Evolutionary conservation across 176 grass and related monocot species (phyloP), one percentile per base, ranked within the genome.

Genomic region (Carex myosuroides): DNA sequence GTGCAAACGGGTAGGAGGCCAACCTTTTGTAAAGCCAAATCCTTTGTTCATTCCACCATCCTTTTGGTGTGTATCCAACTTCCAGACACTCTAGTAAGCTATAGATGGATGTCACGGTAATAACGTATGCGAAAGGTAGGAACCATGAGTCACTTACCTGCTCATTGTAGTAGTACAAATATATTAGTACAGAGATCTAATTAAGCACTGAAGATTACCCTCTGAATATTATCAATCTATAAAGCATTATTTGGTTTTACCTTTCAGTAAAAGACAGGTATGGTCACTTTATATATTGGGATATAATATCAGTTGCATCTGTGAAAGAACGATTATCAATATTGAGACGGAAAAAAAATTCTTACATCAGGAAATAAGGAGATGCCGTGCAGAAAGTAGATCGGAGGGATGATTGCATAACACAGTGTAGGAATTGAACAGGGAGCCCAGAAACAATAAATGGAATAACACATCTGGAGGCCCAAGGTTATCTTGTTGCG

Each of bases 31-130:
- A 50, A 22, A 97, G 13, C 95, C 87, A 91, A 74, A 88, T 91
- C 52, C 90, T 87, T 65, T 95, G 93, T 65, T 77, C 88, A 66
- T 95, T 95, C 90, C 93, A 95, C 91, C 91, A 95, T 29, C 85
- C 87, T 81, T 52, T 87, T 35, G 85, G 60, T 8, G 94, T 92
- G 80, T 85, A 67, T 75, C 95, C 84, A n/a, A 20, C 80, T 18
- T 10, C 67, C 30, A 92, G 32, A 69, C 87, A 85, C 70, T 98
- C 90, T 6, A 84, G 84, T 29, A 92, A 46, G 24, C 89, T 82
- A 67, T 90, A 91, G 3, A 83, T 77, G 62, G 84, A 79, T 80
- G 84, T 91, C 52, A 62, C 84, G 2, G 64, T 29, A 0, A 84
- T 55, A 22, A 91, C 84, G 37, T 87, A 98, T 21, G 91, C 30